phyloP scores from a whole-genome alignment of 495 filamentous ascomycete species.

The Amorphotheca resinae region DNA sequence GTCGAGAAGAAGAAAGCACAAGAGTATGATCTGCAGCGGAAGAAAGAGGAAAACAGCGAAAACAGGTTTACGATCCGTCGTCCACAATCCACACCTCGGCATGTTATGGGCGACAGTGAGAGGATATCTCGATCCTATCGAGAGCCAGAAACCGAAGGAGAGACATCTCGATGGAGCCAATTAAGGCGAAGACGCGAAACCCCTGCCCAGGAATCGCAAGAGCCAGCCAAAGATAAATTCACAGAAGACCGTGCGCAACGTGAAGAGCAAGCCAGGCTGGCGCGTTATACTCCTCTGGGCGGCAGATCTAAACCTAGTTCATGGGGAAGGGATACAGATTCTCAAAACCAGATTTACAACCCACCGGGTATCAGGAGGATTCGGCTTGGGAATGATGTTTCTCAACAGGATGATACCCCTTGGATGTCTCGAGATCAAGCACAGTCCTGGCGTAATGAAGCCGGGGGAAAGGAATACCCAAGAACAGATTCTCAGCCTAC shows the following conservation, averaged over 20 bases:
- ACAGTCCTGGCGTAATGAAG: no score
- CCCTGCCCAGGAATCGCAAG: background rate
- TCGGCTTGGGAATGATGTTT: no score
- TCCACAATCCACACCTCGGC: background rate
- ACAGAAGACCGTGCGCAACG: slow-evolving; percentile 11
- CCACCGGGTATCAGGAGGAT: no score
- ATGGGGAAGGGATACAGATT: background rate
- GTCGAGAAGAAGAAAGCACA: background rate
- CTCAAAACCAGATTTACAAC: background rate
- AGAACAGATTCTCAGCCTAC: no score
- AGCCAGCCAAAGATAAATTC: slow-evolving; percentile 1
- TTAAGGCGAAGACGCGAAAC: slow-evolving; percentile 6
- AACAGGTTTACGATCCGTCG: background rate
- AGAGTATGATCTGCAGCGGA: background rate
- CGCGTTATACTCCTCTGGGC: slow-evolving; percentile 12
- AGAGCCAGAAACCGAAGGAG: background rate
- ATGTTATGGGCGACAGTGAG: background rate
- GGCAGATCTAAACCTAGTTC: background rate
- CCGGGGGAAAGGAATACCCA: no score
- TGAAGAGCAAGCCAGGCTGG: slow-evolving; percentile 12
- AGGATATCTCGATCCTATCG: background rate
- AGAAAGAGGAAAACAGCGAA: background rate
- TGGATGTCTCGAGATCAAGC: no score
- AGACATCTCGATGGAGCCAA: slow-evolving; percentile 4
- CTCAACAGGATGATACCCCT: no score